phyloP scores from a whole-genome alignment of 352 stramenopile species.

The Pythium plurisporium region DNA sequence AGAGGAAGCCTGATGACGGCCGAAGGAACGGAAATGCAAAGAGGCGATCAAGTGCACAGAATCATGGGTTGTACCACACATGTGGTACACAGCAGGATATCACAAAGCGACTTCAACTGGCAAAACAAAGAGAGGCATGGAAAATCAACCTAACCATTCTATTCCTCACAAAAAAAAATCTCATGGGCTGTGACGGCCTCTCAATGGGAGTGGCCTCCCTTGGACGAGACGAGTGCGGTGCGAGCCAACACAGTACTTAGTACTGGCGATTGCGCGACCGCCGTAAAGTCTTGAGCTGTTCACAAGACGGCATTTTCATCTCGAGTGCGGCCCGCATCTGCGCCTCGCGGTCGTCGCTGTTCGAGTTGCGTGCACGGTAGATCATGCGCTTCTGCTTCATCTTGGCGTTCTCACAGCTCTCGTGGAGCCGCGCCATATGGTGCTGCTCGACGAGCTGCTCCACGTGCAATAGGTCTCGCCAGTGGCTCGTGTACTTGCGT shows the following conservation, averaged over 20 bases:
- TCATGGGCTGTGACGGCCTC: no score
- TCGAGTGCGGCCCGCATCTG: constrained; percentile 75
- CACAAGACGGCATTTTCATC: constrained; percentile 83
- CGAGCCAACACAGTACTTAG: not conserved
- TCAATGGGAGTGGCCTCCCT: no score
- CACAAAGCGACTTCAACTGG: constrained; percentile 2
- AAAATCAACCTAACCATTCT: not conserved
- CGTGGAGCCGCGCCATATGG: constrained; percentile 61
- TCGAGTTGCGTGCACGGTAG: constrained; percentile 75
- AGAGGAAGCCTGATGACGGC: not conserved
- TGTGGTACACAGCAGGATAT: constrained; percentile 8
- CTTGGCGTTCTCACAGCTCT: constrained; percentile 79
- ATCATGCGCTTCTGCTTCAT: constrained; percentile 86
- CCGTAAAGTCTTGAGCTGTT: constrained; percentile 66
- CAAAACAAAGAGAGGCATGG: not conserved
- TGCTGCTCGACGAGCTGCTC: constrained; percentile 87
- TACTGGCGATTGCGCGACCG: constrained; percentile 54
- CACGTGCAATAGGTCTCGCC: constrained; percentile 75
- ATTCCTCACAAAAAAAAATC: not conserved
- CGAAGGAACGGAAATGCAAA: constrained; percentile 1
- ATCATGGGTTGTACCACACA: constrained; percentile 12
- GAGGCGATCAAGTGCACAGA: constrained; percentile 7
- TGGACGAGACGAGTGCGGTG: no score
- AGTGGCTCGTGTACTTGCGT: constrained; percentile 81
- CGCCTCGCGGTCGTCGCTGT: constrained; percentile 66